Conservation (phyloP, 1,284 basidiomycete genomes). For the Agaricales sp. region DNA sequence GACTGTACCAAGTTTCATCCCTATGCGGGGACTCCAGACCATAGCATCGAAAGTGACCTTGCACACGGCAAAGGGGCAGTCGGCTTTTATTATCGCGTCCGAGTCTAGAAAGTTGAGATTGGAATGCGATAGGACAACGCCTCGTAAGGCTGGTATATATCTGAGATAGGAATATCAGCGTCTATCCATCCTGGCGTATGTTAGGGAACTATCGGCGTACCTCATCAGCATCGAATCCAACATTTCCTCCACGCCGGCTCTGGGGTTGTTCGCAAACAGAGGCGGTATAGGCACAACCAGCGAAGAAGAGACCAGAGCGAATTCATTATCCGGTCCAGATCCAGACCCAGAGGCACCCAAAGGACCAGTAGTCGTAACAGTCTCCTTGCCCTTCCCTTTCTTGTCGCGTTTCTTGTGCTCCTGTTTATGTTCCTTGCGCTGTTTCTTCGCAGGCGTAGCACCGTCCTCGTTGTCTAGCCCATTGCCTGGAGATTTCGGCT, state of each 20-base stretch:
- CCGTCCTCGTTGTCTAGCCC: constrained; percentile 20
- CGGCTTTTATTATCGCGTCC: constrained; percentile 66
- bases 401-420: constrained; percentile 28
- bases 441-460: constrained; percentile 18
- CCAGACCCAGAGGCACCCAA: neutral
- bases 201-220: constrained; percentile 32
- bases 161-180: constrained; percentile 41
- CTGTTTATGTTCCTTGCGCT: constrained; percentile 25
- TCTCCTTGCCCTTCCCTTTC: constrained; percentile 13
- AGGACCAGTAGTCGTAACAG: neutral
- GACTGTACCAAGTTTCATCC: constrained; percentile 74
- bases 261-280: constrained; percentile 63
- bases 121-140: constrained; percentile 84
- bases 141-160: constrained; percentile 80
- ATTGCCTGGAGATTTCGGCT: constrained; percentile 14
- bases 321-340: constrained; percentile 32
- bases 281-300: constrained; percentile 78
- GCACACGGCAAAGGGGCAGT: constrained; percentile 82
- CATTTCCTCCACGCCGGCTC: constrained; percentile 75
- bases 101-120: constrained; percentile 62
- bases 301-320: constrained; percentile 55
- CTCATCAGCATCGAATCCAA: constrained; percentile 91
- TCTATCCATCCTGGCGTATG: constrained; percentile 4
- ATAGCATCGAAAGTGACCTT: constrained; percentile 74
- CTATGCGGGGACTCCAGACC: constrained; percentile 84